Base-by-base conservation (phyloP, 192 early-diverging fungal genomes). In the Rhizoclosmatium globosum region DNA sequence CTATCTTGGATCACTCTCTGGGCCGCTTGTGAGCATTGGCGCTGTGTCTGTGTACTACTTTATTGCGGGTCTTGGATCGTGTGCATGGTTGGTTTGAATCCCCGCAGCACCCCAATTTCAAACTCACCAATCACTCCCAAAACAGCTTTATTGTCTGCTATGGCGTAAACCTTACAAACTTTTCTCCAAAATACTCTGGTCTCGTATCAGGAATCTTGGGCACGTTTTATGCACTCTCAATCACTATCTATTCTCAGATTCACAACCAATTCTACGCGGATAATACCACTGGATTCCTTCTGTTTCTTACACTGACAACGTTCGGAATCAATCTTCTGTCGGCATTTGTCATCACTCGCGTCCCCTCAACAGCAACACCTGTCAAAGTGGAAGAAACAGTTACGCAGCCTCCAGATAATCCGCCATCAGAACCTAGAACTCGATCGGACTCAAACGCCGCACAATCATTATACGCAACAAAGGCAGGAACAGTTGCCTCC, bases 221-320 rank as follows among this genome's bases (percentile, higher is more conserved):
- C 2, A 45, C 79, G 21, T 83, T 80, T 48, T 83, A 83, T 65
- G 79, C 79, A 6, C 60, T 83, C 7, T 56, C 69, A 3, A 79
- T 65, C 2, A 78, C 60, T 19, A 17, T 83, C 68, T 83, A 77
- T 72, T 43, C 69, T 4, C 79, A 81, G 64, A 72, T 83, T 50
- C 56, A 64, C 15, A 47, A 46, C 17, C 3, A 11, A 15, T 73
- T 53, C 47, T 81, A 45, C 47, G 21, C 23, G 13, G 11, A 19
- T 17, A 57, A 76, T 41, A 47, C 71, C 0, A 65, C 57, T 1
- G 73, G 74, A 17, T 83, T 81, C 46, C 50, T 83, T 19, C 59
- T 77, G 15, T 75, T 79, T 44, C 31, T 78, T 47, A 48, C 75
- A 39, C 11, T 79, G 3, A 19, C 59, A 15, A 66, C 56, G 9